Conservation (phyloP, 306 rosid genomes). For the Hippophae rhamnoides region DNA sequence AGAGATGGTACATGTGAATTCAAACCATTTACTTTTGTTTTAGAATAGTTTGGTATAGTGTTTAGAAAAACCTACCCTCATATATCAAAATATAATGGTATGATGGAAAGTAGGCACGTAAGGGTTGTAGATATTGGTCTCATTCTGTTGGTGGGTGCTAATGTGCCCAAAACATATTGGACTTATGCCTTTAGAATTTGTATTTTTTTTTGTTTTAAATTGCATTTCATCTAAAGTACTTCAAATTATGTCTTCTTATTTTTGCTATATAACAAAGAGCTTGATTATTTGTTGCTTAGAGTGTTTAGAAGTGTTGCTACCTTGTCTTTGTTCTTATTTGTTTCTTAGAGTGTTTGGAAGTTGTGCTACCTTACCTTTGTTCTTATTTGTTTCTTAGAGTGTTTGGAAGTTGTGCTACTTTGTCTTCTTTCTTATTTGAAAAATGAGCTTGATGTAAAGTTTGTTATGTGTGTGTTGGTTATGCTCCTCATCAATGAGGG, state of each 20-base stretch:
- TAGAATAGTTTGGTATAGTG: too few relatives aligned
- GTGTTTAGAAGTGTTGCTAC: not conserved
- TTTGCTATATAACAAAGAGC: not conserved
- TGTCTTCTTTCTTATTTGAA: not conserved
- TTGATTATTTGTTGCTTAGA: not conserved
- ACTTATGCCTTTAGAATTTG: too few relatives aligned
- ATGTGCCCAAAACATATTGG: too few relatives aligned
- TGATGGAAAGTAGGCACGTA: too few relatives aligned
- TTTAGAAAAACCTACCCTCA: too few relatives aligned
- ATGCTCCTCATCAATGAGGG: not conserved
- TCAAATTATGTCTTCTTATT: not conserved
- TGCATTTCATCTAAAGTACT: not conserved
- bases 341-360: not conserved
- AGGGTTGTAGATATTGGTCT: too few relatives aligned
- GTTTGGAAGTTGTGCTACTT: not conserved
- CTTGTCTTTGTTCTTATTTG: not conserved
- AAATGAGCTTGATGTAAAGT: not conserved
- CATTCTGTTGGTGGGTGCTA: too few relatives aligned
- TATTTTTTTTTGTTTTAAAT: too few relatives aligned
- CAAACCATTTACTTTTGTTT: too few relatives aligned
- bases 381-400: not conserved
- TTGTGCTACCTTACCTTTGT: too few relatives aligned
- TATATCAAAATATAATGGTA: too few relatives aligned
- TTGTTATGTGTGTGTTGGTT: slow-evolving; percentile 3
- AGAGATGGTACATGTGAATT: too few relatives aligned